phyloP scores from a whole-genome alignment of 345 rosid species.

The Passiflora organensis region DNA sequence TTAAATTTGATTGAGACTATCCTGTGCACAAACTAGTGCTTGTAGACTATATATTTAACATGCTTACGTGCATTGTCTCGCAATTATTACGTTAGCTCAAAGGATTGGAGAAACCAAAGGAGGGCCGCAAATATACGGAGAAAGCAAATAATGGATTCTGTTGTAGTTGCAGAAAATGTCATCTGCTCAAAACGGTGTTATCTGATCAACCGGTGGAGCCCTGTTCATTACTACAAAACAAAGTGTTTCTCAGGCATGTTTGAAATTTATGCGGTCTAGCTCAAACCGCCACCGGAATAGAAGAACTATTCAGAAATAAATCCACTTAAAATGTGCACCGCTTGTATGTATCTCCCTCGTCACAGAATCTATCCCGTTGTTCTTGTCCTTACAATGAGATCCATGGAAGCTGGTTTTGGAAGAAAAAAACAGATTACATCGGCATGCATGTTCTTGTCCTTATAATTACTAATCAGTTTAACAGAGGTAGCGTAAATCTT shows the following conservation, averaged over 20 bases:
- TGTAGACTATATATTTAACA: neutral
- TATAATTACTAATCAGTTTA: conserved; percentile 4
- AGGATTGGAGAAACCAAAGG: neutral
- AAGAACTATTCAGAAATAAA: conserved; percentile 8
- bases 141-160: neutral
- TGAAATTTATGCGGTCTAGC: conserved; percentile 22
- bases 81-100: neutral
- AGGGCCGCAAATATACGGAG: neutral
- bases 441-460: conserved; percentile 26
- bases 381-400: conserved; percentile 34
- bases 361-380: conserved; percentile 22
- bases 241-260: neutral
- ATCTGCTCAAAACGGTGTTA: neutral
- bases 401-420: conserved; percentile 13
- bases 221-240: neutral
- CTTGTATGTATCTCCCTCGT: conserved; percentile 9
- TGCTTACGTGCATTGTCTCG: neutral
- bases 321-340: conserved; percentile 20
- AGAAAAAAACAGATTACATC: conserved; percentile 18
- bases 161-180: neutral
- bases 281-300: conserved; percentile 22
- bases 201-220: neutral
- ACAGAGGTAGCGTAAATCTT: neutral
- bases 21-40: neutral
- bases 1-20: neutral